phyloP scores from a whole-genome alignment of 202 grass and related monocot species.

The Saccharum hybrid region DNA sequence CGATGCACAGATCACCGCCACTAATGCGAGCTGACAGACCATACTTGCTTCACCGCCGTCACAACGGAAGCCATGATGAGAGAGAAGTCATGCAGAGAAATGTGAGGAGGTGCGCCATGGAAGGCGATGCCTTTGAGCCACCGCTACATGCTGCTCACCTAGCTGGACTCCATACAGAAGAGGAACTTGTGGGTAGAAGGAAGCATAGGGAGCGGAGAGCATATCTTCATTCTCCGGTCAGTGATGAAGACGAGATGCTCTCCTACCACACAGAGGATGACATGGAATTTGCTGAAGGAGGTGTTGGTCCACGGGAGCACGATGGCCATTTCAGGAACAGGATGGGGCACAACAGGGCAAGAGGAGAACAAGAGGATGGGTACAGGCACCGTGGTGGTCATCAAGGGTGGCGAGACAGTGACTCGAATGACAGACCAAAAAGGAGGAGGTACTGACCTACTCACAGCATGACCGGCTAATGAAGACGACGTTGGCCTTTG shows the following conservation, averaged over 20 bases:
- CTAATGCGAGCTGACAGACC: slow-evolving; percentile 51
- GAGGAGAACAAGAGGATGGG: slow-evolving; percentile 62
- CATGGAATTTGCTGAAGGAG: slow-evolving; percentile 50
- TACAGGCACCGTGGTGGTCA: slow-evolving; percentile 45
- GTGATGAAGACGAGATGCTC: slow-evolving; percentile 48
- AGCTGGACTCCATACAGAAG: slow-evolving; percentile 42
- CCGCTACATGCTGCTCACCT: slow-evolving; percentile 46
- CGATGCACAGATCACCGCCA: slow-evolving; percentile 54
- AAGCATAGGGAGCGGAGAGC: slow-evolving; percentile 53
- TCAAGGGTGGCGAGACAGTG: slow-evolving; percentile 51
- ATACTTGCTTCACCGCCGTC: slow-evolving; percentile 47
- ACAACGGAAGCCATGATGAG: slow-evolving; percentile 43
- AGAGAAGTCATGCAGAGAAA: slow-evolving; percentile 57
- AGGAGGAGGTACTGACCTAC: slow-evolving; percentile 52
- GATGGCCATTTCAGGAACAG: slow-evolving; percentile 54
- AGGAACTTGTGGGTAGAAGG: slow-evolving; percentile 50
- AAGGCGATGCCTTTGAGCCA: slow-evolving; percentile 48
- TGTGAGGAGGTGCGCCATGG: slow-evolving; percentile 47
- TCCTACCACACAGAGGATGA: slow-evolving; percentile 47
- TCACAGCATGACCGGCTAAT: slow-evolving; percentile 25
- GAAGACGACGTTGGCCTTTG: slow-evolving; percentile 19
- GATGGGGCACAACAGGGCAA: slow-evolving; percentile 46
- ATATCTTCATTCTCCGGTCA: slow-evolving; percentile 37
- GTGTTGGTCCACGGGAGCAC: slow-evolving; percentile 38
- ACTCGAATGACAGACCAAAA: slow-evolving; percentile 43